phyloP scores from a whole-genome alignment of 257 asterid genomes.

The Lithospermum erythrorhizon region DNA sequence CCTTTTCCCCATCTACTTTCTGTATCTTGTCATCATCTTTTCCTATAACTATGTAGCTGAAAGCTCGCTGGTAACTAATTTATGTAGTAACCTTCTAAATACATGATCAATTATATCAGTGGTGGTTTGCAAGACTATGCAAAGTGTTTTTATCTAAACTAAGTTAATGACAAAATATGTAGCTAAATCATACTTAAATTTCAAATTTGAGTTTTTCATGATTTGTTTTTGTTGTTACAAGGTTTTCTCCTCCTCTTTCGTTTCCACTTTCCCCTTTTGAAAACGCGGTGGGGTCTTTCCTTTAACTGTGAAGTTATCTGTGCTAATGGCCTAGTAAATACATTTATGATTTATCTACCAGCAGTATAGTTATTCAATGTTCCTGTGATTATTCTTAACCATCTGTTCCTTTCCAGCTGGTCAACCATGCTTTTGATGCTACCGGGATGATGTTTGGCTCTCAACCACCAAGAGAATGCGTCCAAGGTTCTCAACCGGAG shows the following conservation, averaged over 20 bases:
- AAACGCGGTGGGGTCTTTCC: background rate
- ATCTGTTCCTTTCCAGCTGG: slow-evolving; percentile 31
- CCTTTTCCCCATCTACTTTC: background rate
- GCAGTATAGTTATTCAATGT: background rate
- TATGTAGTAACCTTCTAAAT: background rate
- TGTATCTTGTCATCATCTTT: background rate
- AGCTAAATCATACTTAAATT: background rate
- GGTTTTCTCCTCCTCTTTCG: no score
- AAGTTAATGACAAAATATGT: background rate
- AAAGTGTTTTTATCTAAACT: no score
- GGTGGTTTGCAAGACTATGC: background rate
- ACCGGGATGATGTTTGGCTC: slow-evolving; percentile 53
- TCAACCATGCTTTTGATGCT: slow-evolving; percentile 38
- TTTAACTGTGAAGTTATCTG: background rate
- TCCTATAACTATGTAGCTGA: background rate
- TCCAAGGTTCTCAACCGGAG: slow-evolving; percentile 50
- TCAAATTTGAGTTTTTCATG: background rate
- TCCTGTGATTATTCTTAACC: background rate
- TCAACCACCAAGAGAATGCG: slow-evolving; percentile 50
- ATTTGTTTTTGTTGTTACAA: background rate
- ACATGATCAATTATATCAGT: background rate
- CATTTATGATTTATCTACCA: background rate
- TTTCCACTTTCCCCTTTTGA: no score
- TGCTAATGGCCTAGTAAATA: background rate
- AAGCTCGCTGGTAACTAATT: background rate